Percentiles rank a stretch among this genome's conserved stretches.
These are phyloP conservation scores for Russula sp. DNA, from an alignment of 768 basidiomycete genomes.

Conservation along the genomic window DNA sequence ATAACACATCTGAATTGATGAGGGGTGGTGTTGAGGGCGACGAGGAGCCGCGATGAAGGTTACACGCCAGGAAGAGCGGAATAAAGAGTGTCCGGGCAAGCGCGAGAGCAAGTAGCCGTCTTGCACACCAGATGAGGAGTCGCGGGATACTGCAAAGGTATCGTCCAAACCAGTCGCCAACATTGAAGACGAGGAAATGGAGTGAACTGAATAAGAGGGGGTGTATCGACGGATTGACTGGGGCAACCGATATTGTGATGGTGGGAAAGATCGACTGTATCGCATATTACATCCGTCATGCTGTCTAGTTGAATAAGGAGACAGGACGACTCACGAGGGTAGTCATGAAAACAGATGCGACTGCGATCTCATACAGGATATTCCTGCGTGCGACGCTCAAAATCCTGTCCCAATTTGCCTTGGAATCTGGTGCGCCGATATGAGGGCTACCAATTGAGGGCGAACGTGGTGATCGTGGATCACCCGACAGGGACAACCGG, in stretches of 20 bases:
- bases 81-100: constrained; percentile 76
- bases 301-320: neutral
- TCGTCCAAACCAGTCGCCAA: constrained; percentile 70
- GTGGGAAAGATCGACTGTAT: constrained; percentile 81
- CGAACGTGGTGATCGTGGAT: constrained; percentile 36
- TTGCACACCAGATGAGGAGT: constrained; percentile 67
- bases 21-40: constrained; percentile 35
- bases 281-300: constrained; percentile 17
- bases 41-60: constrained; percentile 54
- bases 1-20: constrained; percentile 74
- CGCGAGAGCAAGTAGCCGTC: constrained; percentile 59
- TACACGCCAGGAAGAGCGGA: constrained; percentile 86
- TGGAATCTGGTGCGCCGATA: constrained; percentile 38
- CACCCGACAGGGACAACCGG: constrained; percentile 37
- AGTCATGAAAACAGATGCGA: constrained; percentile 71
- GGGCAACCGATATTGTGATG: constrained; percentile 71
- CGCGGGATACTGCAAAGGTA: constrained; percentile 62
- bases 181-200: constrained; percentile 75
- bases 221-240: constrained; percentile 63
- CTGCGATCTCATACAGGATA: constrained; percentile 63
- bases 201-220: constrained; percentile 79
- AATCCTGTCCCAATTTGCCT: constrained; percentile 39
- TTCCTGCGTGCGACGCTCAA: constrained; percentile 62
- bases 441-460: constrained; percentile 39
- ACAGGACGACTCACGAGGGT: constrained; percentile 60